Conservation (phyloP, 495 filamentous ascomycete species). For the Podospora appendiculata region DNA sequence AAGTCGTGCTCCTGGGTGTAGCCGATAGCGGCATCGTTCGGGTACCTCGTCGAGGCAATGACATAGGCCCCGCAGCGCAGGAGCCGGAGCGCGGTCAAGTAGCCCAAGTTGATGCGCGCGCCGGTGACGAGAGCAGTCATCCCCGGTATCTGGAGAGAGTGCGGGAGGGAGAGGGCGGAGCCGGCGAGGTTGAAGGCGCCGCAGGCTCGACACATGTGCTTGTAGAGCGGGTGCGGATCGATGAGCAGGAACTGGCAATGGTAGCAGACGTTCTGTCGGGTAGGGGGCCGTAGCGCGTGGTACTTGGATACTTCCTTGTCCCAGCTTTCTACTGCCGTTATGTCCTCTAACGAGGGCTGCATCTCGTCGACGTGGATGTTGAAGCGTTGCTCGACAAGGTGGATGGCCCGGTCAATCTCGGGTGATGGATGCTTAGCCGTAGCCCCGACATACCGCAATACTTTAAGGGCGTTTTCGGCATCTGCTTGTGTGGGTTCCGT, state of each 20-base stretch:
- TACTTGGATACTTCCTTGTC: conserved; percentile 1
- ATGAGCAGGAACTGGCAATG: conserved; percentile 29
- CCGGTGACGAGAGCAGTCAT: conserved; percentile 41
- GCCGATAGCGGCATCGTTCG: conserved; percentile 33
- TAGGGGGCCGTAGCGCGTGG: neutral
- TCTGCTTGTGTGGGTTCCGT: neutral
- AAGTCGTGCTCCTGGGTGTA: conserved; percentile 30
- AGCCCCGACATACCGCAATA: neutral
- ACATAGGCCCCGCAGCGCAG: conserved; percentile 41
- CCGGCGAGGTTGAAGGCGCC: conserved; percentile 25
- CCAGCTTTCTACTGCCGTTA: neutral
- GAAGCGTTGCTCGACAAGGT: neutral
- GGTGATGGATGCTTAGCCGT: neutral
- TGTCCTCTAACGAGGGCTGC: neutral
- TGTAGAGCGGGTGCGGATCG: conserved; percentile 23
- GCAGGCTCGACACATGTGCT: conserved; percentile 32
- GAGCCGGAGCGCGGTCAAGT: conserved; percentile 33
- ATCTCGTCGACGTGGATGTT: neutral
- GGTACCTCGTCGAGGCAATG: conserved; percentile 40
- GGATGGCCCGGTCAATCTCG: neutral
- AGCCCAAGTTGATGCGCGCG: conserved; percentile 40
- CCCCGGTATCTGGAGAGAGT: conserved; percentile 20
- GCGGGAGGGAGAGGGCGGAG: conserved; percentile 22
- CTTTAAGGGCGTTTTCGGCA: neutral
- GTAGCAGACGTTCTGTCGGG: conserved; percentile 25